These are phyloP conservation scores for Aspergillus ruber DNA, from an alignment of 2,329 filamentous ascomycete genomes.

Conservation along the genomic window DNA sequence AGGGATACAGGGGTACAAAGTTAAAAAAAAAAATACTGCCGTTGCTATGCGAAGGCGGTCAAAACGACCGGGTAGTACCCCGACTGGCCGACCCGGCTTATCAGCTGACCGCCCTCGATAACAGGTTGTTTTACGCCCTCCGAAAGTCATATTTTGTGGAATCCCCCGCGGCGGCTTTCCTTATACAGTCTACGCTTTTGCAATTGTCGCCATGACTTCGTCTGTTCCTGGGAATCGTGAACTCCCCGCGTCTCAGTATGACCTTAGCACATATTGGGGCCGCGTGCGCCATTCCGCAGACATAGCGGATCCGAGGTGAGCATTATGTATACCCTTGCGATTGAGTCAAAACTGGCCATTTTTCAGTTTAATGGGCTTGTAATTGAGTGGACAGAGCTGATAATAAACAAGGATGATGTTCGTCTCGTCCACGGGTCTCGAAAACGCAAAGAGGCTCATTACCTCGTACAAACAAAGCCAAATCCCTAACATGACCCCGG, in stretches of 20 bases:
- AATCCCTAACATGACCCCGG: conserved; percentile 71
- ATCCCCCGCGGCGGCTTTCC: neutral
- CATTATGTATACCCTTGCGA: conserved; percentile 7
- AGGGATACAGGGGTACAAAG: no score
- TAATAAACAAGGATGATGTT: conserved; percentile 65
- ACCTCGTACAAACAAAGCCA: conserved; percentile 81
- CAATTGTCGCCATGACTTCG: conserved; percentile 47
- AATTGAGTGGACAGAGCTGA: neutral
- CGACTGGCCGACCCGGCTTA: conserved; percentile 21
- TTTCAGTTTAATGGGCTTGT: neutral
- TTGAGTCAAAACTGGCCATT: no score
- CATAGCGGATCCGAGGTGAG: conserved; percentile 93
- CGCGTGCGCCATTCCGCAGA: conserved; percentile 83
- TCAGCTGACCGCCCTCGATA: conserved; percentile 33
- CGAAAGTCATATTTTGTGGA: conserved; percentile 12
- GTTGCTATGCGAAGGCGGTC: conserved; percentile 7
- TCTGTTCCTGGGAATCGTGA: conserved; percentile 65
- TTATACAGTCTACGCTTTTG: conserved; percentile 4
- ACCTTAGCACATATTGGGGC: conserved; percentile 90
- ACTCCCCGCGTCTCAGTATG: conserved; percentile 84
- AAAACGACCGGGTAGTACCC: conserved; percentile 5
- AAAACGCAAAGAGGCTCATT: conserved; percentile 76
- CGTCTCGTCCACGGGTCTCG: conserved; percentile 68
- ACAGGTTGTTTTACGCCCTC: conserved; percentile 16
- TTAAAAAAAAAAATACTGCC: neutral